Percentiles rank a stretch among this genome's conserved stretches.
phyloP scores from a whole-genome alignment of 2,329 filamentous ascomycete genomes.

The Keithomyces neogunnii region DNA sequence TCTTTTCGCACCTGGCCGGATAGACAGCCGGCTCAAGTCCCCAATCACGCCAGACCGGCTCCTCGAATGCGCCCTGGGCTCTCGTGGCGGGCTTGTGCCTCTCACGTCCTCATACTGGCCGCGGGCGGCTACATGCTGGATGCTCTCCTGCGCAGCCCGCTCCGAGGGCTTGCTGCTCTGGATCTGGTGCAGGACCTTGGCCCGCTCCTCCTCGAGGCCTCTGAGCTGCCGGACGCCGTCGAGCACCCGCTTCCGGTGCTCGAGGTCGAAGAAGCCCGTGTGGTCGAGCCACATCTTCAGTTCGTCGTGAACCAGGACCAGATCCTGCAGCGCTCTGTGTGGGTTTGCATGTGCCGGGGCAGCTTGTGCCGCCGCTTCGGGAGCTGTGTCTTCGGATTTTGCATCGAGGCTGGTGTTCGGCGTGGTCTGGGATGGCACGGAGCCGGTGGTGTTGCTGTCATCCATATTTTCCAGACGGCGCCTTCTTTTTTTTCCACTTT shows the following conservation, averaged over 20 bases:
- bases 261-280: slow-evolving; percentile 15
- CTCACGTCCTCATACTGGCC: background rate
- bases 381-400: background rate
- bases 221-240: slow-evolving; percentile 9
- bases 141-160: background rate
- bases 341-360: background rate
- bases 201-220: slow-evolving; percentile 13
- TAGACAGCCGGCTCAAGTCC: background rate
- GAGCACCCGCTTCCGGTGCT: slow-evolving; percentile 11
- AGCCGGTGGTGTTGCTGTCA: too few species aligned
- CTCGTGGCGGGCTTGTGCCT: background rate
- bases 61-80: background rate
- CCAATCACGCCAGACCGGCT: background rate
- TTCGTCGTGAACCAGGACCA: slow-evolving; percentile 10
- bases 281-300: slow-evolving; percentile 17
- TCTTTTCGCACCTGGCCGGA: background rate
- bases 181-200: slow-evolving; percentile 12
- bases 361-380: background rate
- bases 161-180: slow-evolving; percentile 2
- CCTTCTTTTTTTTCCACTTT: background rate
- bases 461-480: background rate
- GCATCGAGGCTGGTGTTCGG: background rate
- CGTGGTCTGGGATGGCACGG: background rate
- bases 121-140: background rate
- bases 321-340: background rate